These are phyloP conservation scores for Dendrocalamus latiflorus DNA, from an alignment of 202 grass and related monocot genomes.

Conservation along the genomic window DNA sequence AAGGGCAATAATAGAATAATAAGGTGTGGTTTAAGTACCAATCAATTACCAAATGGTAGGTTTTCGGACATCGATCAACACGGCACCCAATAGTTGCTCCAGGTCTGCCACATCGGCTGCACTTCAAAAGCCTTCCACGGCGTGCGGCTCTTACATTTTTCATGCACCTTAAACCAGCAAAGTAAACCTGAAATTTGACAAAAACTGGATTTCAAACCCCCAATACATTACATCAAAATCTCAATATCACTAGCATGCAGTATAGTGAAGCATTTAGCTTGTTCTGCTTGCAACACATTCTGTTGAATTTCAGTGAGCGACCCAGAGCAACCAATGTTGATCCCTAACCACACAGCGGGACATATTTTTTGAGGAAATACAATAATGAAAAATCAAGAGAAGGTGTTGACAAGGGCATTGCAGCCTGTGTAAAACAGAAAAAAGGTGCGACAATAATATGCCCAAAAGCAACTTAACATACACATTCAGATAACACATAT, in stretches of 20 bases:
- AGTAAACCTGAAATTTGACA: conserved; percentile 85
- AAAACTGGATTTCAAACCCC: background rate
- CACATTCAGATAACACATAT: background rate
- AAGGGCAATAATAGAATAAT: conserved; percentile 19
- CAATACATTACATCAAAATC: background rate
- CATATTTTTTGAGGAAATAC: conserved; percentile 10
- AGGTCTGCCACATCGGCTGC: conserved; percentile 89
- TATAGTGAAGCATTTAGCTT: no score
- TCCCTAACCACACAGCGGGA: background rate
- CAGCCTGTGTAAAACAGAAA: conserved; percentile 12
- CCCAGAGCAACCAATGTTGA: conserved; percentile 12
- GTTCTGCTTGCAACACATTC: no score
- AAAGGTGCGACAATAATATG: background rate
- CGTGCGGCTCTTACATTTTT: conserved; percentile 90
- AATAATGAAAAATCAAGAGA: conserved; percentile 2
- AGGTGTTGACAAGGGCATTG: background rate
- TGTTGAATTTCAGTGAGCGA: no score
- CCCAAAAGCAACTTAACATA: background rate
- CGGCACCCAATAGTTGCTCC: conserved; percentile 95
- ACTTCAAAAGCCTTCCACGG: conserved; percentile 91
- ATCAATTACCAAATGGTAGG: conserved; percentile 88
- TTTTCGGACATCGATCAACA: conserved; percentile 89
- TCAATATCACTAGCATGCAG: conserved; percentile 7
- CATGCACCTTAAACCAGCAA: conserved; percentile 88
- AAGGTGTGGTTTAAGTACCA: background rate